Conservation (phyloP, 2,329 filamentous ascomycete species). For the Corynespora cassiicola region DNA sequence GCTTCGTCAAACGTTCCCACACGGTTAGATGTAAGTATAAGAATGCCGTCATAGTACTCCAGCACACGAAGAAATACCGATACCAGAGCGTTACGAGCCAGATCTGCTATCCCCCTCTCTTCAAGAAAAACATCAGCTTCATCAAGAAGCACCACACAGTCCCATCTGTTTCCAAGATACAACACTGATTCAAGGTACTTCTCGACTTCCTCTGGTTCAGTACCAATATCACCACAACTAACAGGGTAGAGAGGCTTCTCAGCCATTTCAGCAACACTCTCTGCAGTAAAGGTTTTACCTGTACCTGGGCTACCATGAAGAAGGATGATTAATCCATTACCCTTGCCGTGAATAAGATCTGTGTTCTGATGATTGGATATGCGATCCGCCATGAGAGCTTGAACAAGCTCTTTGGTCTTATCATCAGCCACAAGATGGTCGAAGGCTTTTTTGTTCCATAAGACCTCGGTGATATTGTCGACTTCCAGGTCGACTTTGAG, state of each 20-base stretch:
- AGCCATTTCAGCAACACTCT: slow-evolving; percentile 15
- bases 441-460: slow-evolving; percentile 10
- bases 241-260: slow-evolving; percentile 30
- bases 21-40: slow-evolving; percentile 53
- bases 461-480: slow-evolving; percentile 8
- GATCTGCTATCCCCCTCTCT: slow-evolving; percentile 39
- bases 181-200: slow-evolving; percentile 14
- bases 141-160: slow-evolving; percentile 54
- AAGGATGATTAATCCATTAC: slow-evolving; percentile 34
- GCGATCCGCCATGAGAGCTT: slow-evolving; percentile 52
- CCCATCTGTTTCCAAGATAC: slow-evolving; percentile 46
- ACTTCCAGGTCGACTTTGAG: slow-evolving; percentile 13
- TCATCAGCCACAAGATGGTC: slow-evolving; percentile 49
- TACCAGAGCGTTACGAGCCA: slow-evolving; percentile 26
- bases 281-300: slow-evolving; percentile 24
- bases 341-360: slow-evolving; percentile 55
- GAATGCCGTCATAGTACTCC: slow-evolving; percentile 51
- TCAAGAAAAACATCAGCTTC: slow-evolving; percentile 62
- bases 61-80: slow-evolving; percentile 41
- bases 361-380: slow-evolving; percentile 6
- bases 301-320: slow-evolving; percentile 34
- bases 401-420: slow-evolving; percentile 58
- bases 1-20: slow-evolving; percentile 48
- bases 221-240: slow-evolving; percentile 16
- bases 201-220: slow-evolving; percentile 17